phyloP scores from a whole-genome alignment of 2,329 filamentous ascomycete species.

The Trichophyton schoenleinii region DNA sequence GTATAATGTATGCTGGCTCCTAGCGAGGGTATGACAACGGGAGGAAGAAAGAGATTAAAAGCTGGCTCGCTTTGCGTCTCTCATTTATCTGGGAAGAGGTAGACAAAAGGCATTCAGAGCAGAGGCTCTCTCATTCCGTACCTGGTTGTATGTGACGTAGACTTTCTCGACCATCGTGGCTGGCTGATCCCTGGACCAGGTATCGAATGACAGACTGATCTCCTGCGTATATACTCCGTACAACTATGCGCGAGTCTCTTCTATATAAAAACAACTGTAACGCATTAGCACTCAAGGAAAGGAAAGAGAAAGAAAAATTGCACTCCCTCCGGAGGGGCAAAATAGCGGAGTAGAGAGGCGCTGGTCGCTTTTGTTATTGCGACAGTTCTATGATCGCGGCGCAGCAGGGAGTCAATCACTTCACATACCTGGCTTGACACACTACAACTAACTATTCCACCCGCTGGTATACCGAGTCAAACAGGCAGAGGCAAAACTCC shows the following conservation, averaged over 20 bases:
- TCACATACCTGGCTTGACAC: neutral
- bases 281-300: neutral
- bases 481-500: too few species aligned
- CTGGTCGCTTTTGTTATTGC: neutral
- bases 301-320: neutral
- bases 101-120: neutral
- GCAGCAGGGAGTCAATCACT: neutral
- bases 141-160: constrained; percentile 88
- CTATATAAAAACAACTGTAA: neutral
- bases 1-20: neutral
- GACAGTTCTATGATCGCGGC: neutral
- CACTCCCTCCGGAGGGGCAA: neutral
- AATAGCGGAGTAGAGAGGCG: neutral
- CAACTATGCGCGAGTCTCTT: neutral
- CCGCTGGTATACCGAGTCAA: too few species aligned
- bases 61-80: neutral
- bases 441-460: neutral
- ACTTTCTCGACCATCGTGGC: constrained; percentile 66
- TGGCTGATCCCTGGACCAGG: neutral
- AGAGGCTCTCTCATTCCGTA: constrained; percentile 32
- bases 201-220: too few species aligned
- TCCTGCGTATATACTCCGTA: too few species aligned
- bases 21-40: neutral
- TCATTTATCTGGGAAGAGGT: neutral
- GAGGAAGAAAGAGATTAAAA: neutral